Evolutionary conservation across 176 grass and related monocot genomes (phyloP).

Genomic region (Themeda triandra): DNA sequence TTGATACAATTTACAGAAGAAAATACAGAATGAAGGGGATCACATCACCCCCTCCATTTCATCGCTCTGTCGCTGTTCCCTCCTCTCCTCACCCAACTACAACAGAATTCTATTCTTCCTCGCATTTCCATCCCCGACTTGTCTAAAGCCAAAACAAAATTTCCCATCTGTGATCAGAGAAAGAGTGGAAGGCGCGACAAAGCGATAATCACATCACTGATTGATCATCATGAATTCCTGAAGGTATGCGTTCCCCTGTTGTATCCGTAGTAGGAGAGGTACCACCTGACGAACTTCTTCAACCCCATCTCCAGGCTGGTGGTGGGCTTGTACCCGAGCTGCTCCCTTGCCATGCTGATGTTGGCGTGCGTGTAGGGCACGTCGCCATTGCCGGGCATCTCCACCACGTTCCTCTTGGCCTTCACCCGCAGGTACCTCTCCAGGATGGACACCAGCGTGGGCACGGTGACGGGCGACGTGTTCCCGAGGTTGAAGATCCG

Average conservation of each 20-base stretch:
- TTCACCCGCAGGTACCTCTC: conserved; percentile 51
- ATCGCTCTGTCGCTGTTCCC: neutral
- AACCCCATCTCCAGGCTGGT: conserved; percentile 54
- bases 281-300: conserved; percentile 80
- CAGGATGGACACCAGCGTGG: conserved; percentile 48
- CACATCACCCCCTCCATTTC: neutral
- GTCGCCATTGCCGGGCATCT: conserved; percentile 78
- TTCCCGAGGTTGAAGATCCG: conserved; percentile 76
- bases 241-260: conserved; percentile 19
- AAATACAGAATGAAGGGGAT: conserved; percentile 1
- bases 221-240: conserved; percentile 25
- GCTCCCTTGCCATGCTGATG: conserved; percentile 45
- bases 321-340: conserved; percentile 61
- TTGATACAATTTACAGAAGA: conserved; percentile 12
- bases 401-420: conserved; percentile 57
- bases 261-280: conserved; percentile 77
- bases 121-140: neutral
- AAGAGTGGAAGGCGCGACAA: neutral
- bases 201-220: neutral
- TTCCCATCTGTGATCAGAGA: neutral
- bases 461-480: conserved; percentile 68
- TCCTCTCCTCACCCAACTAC: neutral
- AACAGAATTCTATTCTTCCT: conserved; percentile 1
- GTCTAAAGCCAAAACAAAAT: neutral
- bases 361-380: conserved; percentile 75